Evolutionary conservation across 352 stramenopile genomes (phyloP).

Genomic region (Phytophthora chlamydospora): DNA sequence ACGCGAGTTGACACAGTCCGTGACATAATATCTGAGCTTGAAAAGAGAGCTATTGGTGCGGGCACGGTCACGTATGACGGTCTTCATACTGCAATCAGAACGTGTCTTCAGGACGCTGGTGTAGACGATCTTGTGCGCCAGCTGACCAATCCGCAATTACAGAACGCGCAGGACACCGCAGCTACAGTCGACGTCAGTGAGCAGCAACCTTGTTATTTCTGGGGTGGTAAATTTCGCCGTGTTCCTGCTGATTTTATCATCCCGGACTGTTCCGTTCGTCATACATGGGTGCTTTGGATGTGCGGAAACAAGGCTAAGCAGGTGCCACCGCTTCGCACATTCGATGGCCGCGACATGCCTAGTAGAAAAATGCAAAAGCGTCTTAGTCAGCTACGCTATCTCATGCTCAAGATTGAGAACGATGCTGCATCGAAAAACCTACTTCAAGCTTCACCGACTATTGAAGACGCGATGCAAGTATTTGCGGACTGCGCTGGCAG

Average conservation of each 20-base stretch:
- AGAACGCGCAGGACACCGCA: too few relatives aligned
- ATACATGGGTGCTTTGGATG: conserved; percentile 7
- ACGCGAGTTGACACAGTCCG: neutral
- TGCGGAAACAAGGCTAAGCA: conserved; percentile 15
- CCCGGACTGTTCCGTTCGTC: conserved; percentile 10
- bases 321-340: neutral
- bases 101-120: conserved; percentile 3
- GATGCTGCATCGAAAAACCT: conserved; percentile 1
- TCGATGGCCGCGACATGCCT: conserved; percentile 11
- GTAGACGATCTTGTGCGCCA: neutral
- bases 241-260: conserved; percentile 6
- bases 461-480: conserved; percentile 4
- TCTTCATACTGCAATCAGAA: conserved; percentile 1
- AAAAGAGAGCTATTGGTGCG: conserved; percentile 16
- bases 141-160: neutral
- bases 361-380: conserved; percentile 14
- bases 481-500: conserved; percentile 6
- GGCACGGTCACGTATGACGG: conserved; percentile 10
- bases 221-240: conserved; percentile 17
- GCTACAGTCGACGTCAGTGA: neutral
- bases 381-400: conserved; percentile 12
- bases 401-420: conserved; percentile 13
- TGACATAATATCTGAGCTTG: conserved; percentile 12
- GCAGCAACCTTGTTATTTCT: conserved; percentile 1
- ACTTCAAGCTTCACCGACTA: neutral